phyloP scores from a whole-genome alignment of 2,329 filamentous ascomycete genomes.

The Fusarium dlaminii region DNA sequence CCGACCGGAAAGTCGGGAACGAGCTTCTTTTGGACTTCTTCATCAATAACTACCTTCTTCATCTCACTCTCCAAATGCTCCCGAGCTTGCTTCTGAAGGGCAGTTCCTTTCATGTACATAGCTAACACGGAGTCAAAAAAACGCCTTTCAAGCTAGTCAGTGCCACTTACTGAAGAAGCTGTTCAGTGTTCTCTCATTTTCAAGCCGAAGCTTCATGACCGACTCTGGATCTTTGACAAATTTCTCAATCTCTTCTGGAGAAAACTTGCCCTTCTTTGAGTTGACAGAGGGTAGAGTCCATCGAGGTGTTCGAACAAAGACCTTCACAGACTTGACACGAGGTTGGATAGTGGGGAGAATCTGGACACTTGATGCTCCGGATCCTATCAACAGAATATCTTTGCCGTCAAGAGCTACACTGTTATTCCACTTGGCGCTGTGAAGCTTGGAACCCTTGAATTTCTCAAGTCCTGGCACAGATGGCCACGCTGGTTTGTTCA shows the following conservation, averaged over 20 bases:
- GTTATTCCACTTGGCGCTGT: constrained; percentile 7
- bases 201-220: not conserved
- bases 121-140: not conserved
- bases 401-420: constrained; percentile 1
- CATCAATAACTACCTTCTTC: not conserved
- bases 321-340: not conserved
- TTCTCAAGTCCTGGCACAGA: not conserved
- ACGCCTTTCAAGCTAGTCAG: accelerated
- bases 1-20: constrained; percentile 10
- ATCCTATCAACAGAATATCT: constrained; percentile 4
- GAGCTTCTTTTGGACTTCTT: not conserved
- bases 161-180: constrained; percentile 10
- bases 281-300: constrained; percentile 19
- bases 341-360: constrained; percentile 9
- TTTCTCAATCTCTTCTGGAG: not conserved
- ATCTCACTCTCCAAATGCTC: constrained; percentile 3
- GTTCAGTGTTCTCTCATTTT: constrained; percentile 6
- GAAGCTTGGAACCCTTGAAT: not conserved
- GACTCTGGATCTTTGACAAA: not conserved
- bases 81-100: constrained; percentile 4
- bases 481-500: constrained; percentile 15
- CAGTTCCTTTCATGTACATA: constrained; percentile 17
- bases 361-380: constrained; percentile 11
- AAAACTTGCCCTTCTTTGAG: not conserved
- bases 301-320: constrained; percentile 11